phyloP scores from a whole-genome alignment of 345 rosid genomes.

The Geranium rotundifolium region DNA sequence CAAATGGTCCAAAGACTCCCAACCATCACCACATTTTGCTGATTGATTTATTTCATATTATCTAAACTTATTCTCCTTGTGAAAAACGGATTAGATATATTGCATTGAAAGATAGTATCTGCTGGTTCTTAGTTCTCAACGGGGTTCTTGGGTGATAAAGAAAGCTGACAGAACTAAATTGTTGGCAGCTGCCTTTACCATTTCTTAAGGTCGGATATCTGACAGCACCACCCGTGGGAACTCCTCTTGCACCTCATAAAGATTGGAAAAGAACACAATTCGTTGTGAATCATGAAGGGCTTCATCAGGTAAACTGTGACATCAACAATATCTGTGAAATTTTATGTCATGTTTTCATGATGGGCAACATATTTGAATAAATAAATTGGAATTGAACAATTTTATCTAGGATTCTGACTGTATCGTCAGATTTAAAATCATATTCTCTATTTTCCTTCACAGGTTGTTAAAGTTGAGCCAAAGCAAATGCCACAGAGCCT shows the following conservation, averaged over 20 bases:
- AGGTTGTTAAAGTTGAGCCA: slow-evolving; percentile 48
- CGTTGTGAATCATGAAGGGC: slow-evolving; percentile 75
- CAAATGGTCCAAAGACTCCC: no score
- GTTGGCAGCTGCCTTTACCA: slow-evolving; percentile 75
- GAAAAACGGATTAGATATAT: background rate
- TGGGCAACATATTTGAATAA: no score
- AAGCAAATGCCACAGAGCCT: slow-evolving; percentile 45
- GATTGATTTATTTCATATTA: background rate
- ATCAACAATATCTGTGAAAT: background rate
- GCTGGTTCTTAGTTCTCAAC: background rate
- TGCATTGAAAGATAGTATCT: background rate
- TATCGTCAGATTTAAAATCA: background rate
- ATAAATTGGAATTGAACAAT: no score
- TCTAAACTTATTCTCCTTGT: background rate
- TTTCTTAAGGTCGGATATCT: slow-evolving; percentile 77
- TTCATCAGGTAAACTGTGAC: slow-evolving; percentile 49
- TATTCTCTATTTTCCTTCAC: slow-evolving; percentile 6
- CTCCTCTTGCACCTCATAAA: slow-evolving; percentile 64
- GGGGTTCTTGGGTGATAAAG: no score
- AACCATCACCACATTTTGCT: background rate
- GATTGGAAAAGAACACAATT: slow-evolving; percentile 82
- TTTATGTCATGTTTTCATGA: no score
- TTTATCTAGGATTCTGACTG: background rate
- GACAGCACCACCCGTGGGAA: slow-evolving; percentile 70
- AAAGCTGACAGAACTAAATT: slow-evolving; percentile 7